Evolutionary conservation across 805 yeast species (phyloP).

Genomic region (Nakazawaea ambrosiae): DNA sequence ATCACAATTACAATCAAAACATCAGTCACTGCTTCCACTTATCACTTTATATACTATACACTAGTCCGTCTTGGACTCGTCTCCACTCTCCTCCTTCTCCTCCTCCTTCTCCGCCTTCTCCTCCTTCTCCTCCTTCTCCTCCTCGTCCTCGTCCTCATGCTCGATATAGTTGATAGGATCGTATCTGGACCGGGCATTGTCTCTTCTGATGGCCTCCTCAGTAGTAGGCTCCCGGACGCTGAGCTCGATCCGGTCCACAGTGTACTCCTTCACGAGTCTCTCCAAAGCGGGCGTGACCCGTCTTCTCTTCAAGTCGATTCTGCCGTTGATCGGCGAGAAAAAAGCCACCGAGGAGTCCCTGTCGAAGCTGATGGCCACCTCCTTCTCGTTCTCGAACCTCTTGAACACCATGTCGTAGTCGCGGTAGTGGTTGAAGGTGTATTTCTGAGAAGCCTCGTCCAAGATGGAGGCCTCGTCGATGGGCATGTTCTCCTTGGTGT

Average conservation of each 20-base stretch:
- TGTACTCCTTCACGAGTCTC: slow-evolving; percentile 46
- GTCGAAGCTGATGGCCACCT: slow-evolving; percentile 61
- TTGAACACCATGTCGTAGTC: slow-evolving; percentile 71
- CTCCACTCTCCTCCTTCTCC: slow-evolving; percentile 16
- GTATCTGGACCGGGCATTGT: slow-evolving; percentile 56
- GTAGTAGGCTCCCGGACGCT: slow-evolving; percentile 68
- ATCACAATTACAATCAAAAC: too few species aligned
- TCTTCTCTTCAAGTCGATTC: slow-evolving; percentile 77
- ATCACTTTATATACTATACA: neutral
- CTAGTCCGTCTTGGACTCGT: neutral
- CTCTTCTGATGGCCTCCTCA: slow-evolving; percentile 61
- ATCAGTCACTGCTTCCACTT: too few species aligned
- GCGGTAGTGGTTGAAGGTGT: slow-evolving; percentile 55
- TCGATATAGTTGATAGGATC: slow-evolving; percentile 78
- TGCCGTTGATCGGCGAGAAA: slow-evolving; percentile 73
- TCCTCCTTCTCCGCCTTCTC: slow-evolving; percentile 27
- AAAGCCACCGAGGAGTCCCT: slow-evolving; percentile 51
- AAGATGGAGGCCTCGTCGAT: slow-evolving; percentile 26
- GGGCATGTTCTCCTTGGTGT: slow-evolving; percentile 41
- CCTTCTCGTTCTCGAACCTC: slow-evolving; percentile 42
- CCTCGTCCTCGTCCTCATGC: slow-evolving; percentile 46
- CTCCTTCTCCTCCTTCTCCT: slow-evolving; percentile 26
- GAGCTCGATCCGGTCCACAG: slow-evolving; percentile 56
- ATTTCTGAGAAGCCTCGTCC: slow-evolving; percentile 39
- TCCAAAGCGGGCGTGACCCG: slow-evolving; percentile 59